phyloP scores from a whole-genome alignment of 2,329 filamentous ascomycete genomes.

The Claviceps fusiformis region DNA sequence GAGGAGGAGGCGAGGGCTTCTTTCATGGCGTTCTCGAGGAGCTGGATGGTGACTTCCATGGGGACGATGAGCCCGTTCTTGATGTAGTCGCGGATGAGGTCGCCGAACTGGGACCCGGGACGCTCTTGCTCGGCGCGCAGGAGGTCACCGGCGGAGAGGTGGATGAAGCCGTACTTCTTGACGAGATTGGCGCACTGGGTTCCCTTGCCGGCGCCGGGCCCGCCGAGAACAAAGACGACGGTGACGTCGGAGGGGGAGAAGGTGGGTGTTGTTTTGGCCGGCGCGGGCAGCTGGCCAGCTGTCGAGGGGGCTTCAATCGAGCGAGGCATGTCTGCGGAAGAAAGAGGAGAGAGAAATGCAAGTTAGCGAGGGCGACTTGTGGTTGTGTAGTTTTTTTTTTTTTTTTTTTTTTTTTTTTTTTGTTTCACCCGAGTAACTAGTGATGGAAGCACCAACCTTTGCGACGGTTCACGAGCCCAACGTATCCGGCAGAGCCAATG shows the following conservation, averaged over 20 bases:
- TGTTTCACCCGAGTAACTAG: too few relatives aligned
- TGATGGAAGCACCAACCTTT: constrained; percentile 25
- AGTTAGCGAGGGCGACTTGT: not conserved
- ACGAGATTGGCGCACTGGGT: constrained; percentile 90
- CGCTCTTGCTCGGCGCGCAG: constrained; percentile 88
- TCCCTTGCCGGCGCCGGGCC: constrained; percentile 89
- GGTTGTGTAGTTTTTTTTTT: too few relatives aligned
- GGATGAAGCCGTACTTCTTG: constrained; percentile 75
- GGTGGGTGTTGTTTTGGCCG: constrained; percentile 45
- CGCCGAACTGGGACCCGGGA: constrained; percentile 73
- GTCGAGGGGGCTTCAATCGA: constrained; percentile 22
- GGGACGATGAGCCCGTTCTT: constrained; percentile 90
- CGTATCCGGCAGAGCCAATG: constrained; percentile 34
- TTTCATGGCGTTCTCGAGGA: constrained; percentile 89
- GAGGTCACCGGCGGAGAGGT: constrained; percentile 86
- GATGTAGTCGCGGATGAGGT: constrained; percentile 88
- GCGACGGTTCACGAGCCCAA: constrained; percentile 34
- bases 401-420: too few relatives aligned
- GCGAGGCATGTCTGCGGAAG: constrained; percentile 26
- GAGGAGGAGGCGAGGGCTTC: constrained; percentile 35
- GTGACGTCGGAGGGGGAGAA: constrained; percentile 69
- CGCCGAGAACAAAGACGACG: constrained; percentile 94
- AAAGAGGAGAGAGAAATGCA: not conserved
- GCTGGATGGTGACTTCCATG: constrained; percentile 93
- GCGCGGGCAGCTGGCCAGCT: constrained; percentile 30